Evolutionary conservation across 2,329 filamentous ascomycete species (phyloP), one percentile per base, ranked within the genome.

Genomic region (Endocalyx cinctus): DNA sequence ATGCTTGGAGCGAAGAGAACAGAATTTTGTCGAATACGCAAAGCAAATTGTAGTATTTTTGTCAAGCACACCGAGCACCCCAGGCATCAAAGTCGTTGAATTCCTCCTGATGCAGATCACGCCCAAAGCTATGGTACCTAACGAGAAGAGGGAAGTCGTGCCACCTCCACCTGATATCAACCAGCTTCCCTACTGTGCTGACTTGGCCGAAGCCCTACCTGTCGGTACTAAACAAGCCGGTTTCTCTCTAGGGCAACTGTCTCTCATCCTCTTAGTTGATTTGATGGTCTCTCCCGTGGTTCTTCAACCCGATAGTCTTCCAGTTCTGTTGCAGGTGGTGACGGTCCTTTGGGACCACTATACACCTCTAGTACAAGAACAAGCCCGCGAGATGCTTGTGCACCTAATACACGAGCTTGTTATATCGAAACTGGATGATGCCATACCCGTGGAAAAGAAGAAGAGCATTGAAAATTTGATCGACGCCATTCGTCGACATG

Each of bases 21-120:
- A 98, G 52, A 97, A 96, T 50, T 98, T 96, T 58, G 90, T 98
- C 35, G 87, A 96, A 48, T 95, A 94, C 54, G 90, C 90, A 5
- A 98, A 97, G 64, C 92, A 98, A 59, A 92, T 98, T 33, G 88
- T 97, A 12, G 94, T 98, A 1, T 97, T 96, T 57, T 61, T 98
- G 5, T 94, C 92, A 0, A 92, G 87, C 45, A 95, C 74, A 1
- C 72, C 68, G 42, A 74, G 67, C 75, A 52, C 84, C 62, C 55
- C 89, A 2, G 89, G 89, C 1, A 82, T 86, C 29, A 94, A 94
- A 52, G 89, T 98, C 4, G 82, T 98, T 10, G 92, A 98, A 45
- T 96, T 96, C 47, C 71, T 98, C 34, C 67, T 97, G 17, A 73
- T 94, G 61, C 88, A 96, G 45, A 88, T 98, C 42, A 86, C 79